A percentile compares a stretch with the other conserved stretches of the same genome.
phyloP scores from a whole-genome alignment of 805 yeast genomes.

The Scheffersomyces lignosus region DNA sequence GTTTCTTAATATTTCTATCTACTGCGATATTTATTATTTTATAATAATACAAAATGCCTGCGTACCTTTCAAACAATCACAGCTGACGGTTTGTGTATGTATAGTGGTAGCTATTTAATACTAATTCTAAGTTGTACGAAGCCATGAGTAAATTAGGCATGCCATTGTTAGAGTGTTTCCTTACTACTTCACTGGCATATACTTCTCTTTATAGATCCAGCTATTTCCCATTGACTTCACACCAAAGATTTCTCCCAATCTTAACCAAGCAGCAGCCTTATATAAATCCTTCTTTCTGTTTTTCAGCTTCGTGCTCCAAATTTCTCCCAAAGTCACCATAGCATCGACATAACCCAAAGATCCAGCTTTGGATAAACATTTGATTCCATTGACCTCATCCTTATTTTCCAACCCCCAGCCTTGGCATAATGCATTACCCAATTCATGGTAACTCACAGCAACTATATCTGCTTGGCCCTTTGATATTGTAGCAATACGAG shows the following conservation, averaged over 20 bases:
- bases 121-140: too few species aligned
- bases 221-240: slow-evolving; percentile 62
- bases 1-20: too few species aligned
- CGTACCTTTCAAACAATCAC: too few species aligned
- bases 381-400: slow-evolving; percentile 58
- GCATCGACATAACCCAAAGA: slow-evolving; percentile 68
- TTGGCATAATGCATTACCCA: slow-evolving; percentile 55
- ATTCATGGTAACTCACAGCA: slow-evolving; percentile 57
- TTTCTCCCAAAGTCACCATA: slow-evolving; percentile 65
- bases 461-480: slow-evolving; percentile 42
- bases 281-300: slow-evolving; percentile 55
- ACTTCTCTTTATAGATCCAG: slow-evolving; percentile 76
- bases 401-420: slow-evolving; percentile 54
- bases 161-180: too few species aligned
- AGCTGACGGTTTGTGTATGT: too few species aligned
- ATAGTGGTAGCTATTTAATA: too few species aligned
- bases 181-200: too few species aligned
- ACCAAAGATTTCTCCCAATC: slow-evolving; percentile 64
- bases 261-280: slow-evolving; percentile 69
- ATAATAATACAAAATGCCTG: too few species aligned
- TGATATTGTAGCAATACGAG: slow-evolving; percentile 30
- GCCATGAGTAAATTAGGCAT: too few species aligned
- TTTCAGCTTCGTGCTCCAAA: slow-evolving; percentile 62
- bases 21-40: too few species aligned
- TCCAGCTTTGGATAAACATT: slow-evolving; percentile 63